Evolutionary conservation across 75 land plant species (phyloP), one percentile per base, ranked within the genome.

Genomic region (Azolla pinnata): DNA sequence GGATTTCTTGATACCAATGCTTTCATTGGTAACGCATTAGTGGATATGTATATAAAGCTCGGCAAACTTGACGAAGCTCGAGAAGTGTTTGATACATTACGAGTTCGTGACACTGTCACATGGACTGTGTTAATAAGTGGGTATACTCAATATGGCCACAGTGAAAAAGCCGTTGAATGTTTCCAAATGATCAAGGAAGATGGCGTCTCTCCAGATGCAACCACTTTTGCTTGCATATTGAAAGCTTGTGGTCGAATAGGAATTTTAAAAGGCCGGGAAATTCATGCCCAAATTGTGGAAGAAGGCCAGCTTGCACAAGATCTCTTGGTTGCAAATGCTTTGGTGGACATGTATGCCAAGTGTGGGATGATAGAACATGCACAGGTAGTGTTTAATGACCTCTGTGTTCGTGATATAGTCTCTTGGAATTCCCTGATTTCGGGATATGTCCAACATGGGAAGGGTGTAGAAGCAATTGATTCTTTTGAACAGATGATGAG

Each of bases 61-160:
- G 66, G 66, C 23, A n/a, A n/a, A 21, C 61, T 64, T 29, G 63
- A 16, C 16, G 66, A 64, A 26, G 66, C 66, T 10, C 40, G 40
- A 5, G 10, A 35, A 5, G 40, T 35, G 40, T 35, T 35, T 12
- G 40, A 35, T 12, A 5, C 5, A 5, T 12, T 35, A 5, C 5
- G 10, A 5, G 40, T 12, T 35, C 40, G 40, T 12, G 40, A 35
- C 12, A 12, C 40, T 35, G 40, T 35, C 12, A 12, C 40, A 35
- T 35, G 40, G 40, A 35, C 40, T 35, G 40, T 12, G 12, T 35
- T 35, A 42, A 20, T 59, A 1, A 27, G 27, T 32, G 47, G 61
- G 7, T 59, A 59, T 40, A 24, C 47, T 4, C 33, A 38, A 44
- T n/a, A 59, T 59, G 61, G 61, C 24, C 25, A n/a, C 21, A 26